Evolutionary conservation across 176 grass and related monocot species (phyloP).

Genomic region (Carex scoparia): DNA sequence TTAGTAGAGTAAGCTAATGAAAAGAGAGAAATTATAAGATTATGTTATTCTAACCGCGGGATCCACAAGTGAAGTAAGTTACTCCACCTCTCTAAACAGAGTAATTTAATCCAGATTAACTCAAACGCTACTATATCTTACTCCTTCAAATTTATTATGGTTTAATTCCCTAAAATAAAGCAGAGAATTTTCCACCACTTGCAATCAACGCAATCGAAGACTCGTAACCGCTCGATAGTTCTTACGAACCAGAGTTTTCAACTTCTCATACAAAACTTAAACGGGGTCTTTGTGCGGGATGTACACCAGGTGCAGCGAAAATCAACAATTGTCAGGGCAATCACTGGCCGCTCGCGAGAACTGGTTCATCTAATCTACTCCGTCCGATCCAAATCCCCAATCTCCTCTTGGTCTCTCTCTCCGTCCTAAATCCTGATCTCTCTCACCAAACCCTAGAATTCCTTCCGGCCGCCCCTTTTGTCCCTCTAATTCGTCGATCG

Average conservation of each 20-base stretch:
- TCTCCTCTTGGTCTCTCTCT: neutral
- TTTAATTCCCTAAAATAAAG: too few relatives aligned
- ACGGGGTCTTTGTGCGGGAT: neutral
- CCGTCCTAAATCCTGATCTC: neutral
- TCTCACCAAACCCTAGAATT: conserved; percentile 25
- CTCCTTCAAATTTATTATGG: too few relatives aligned
- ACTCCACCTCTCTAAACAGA: too few relatives aligned
- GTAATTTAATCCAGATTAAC: too few relatives aligned
- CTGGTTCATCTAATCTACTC: neutral
- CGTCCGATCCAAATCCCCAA: conserved; percentile 25
- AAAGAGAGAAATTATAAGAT: too few relatives aligned
- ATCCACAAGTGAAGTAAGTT: too few relatives aligned
- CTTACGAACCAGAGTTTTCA: neutral
- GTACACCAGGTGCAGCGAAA: conserved; percentile 4
- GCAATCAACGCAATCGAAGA: too few relatives aligned
- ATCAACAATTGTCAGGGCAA: neutral
- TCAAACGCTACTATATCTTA: too few relatives aligned
- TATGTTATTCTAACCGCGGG: too few relatives aligned
- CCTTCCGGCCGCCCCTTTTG: neutral
- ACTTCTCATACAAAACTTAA: neutral
- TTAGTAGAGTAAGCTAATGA: too few relatives aligned
- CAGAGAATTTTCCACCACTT: too few relatives aligned
- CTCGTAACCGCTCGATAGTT: too few relatives aligned
- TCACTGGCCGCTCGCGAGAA: neutral
- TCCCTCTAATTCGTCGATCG: neutral